A percentile compares a stretch with the other conserved stretches of the same genome.
Evolutionary conservation across 176 grass and related monocot species (phyloP).

Genomic region (Miscanthus lutarioriparius): DNA sequence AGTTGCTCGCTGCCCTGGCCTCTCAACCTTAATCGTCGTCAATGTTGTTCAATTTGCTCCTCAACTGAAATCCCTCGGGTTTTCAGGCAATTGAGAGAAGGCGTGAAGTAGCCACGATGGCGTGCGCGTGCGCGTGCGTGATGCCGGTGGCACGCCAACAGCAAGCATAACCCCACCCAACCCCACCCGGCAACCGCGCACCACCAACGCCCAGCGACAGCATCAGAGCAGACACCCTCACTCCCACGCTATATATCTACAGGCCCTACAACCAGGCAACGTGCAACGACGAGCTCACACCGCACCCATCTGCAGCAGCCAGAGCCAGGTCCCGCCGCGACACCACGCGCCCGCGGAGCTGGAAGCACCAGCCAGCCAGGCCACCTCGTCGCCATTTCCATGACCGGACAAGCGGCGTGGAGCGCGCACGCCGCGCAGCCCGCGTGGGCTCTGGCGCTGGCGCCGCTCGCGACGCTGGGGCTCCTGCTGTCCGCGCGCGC

Average conservation of each 20-base stretch:
- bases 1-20: no score
- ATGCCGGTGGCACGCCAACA: not conserved
- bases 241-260: not conserved
- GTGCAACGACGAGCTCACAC: not conserved
- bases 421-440: conserved; percentile 8
- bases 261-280: not conserved
- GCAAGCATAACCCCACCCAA: not conserved
- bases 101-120: not conserved
- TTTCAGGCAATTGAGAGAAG: not conserved
- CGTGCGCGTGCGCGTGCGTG: not conserved
- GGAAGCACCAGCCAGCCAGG: not conserved
- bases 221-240: not conserved
- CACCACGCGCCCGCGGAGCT: not conserved
- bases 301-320: not conserved
- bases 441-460: conserved; percentile 42
- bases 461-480: conserved; percentile 37
- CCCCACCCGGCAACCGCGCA: not conserved
- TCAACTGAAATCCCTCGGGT: not conserved
- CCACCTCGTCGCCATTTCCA: not conserved
- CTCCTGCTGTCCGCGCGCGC: conserved; percentile 35
- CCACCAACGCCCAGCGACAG: not conserved
- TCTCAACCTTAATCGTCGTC: no score
- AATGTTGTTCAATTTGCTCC: not conserved
- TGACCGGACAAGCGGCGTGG: not conserved
- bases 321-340: not conserved